Conservation (phyloP, 73 alveolate species). For the Uronychia binucleata region DNA sequence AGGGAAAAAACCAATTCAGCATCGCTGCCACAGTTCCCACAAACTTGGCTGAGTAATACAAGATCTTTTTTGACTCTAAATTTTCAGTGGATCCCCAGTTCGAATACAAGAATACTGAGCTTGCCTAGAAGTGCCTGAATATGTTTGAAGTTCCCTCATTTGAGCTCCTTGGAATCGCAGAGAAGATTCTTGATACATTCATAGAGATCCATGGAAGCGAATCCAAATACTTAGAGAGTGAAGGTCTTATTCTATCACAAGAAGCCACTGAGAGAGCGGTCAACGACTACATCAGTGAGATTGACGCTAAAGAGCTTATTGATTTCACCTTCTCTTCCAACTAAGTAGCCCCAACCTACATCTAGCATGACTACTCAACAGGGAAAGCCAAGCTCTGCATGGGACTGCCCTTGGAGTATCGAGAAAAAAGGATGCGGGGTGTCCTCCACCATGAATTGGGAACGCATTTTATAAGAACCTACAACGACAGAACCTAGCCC, state of each 20-base stretch:
- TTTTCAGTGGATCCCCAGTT: constrained; percentile 32
- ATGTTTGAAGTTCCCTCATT: constrained; percentile 13
- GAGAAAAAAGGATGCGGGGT: constrained; percentile 54
- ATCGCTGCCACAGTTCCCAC: constrained; percentile 31
- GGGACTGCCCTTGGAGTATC: constrained; percentile 51
- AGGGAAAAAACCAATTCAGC: no score
- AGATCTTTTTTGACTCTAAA: constrained; percentile 19
- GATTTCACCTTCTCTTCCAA: constrained; percentile 40
- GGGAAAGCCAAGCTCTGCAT: constrained; percentile 39
- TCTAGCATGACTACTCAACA: constrained; percentile 30
- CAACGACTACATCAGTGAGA: constrained; percentile 29
- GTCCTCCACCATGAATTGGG: constrained; percentile 64
- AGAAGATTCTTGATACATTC: constrained; percentile 41
- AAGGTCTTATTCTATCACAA: constrained; percentile 32
- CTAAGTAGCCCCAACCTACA: constrained; percentile 57
- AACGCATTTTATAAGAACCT: constrained; percentile 55
- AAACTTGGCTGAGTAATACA: constrained; percentile 39
- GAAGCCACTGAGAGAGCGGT: constrained; percentile 60
- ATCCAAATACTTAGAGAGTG: constrained; percentile 12
- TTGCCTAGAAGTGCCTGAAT: constrained; percentile 24
- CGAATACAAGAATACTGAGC: constrained; percentile 21
- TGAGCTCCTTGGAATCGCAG: constrained; percentile 35
- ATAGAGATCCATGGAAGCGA: constrained; percentile 35
- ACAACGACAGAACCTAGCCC: constrained; percentile 33
- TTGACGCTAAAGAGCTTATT: constrained; percentile 33